Conservation (phyloP, 1,284 basidiomycete species). For the Puccinia horiana region DNA sequence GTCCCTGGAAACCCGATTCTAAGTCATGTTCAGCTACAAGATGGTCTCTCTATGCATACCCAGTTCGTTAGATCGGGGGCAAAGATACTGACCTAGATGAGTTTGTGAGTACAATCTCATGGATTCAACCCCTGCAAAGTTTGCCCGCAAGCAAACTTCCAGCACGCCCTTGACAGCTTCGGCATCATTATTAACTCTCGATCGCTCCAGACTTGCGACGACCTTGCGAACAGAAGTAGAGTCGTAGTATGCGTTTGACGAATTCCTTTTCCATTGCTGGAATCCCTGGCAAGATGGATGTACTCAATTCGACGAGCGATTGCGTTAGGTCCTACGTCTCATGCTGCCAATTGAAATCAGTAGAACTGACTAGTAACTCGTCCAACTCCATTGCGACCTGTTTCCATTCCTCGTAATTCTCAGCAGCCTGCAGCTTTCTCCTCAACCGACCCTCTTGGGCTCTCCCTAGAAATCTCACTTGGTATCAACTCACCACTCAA, state of each 20-base stretch:
- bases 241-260: slow-evolving; percentile 86
- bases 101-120: slow-evolving; percentile 84
- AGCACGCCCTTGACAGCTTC: slow-evolving; percentile 84
- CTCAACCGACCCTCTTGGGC: slow-evolving; percentile 7
- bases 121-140: slow-evolving; percentile 93
- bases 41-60: too few relatives aligned
- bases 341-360: too few relatives aligned
- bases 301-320: too few relatives aligned
- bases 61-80: not conserved
- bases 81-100: slow-evolving; percentile 58
- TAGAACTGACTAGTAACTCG: not conserved
- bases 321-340: too few relatives aligned
- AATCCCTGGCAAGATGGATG: slow-evolving; percentile 65
- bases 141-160: slow-evolving; percentile 85
- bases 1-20: slow-evolving; percentile 15
- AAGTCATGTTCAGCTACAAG: not conserved
- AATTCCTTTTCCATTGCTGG: slow-evolving; percentile 78
- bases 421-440: not conserved
- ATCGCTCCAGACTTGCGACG: slow-evolving; percentile 66
- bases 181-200: slow-evolving; percentile 73
- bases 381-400: not conserved
- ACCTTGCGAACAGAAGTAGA: slow-evolving; percentile 79
- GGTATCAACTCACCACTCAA: too few relatives aligned
- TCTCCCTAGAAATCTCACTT: not conserved
- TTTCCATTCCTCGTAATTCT: slow-evolving; percentile 28